phyloP scores from a whole-genome alignment of 208 protist species.

The Leishmania aethiopica region DNA sequence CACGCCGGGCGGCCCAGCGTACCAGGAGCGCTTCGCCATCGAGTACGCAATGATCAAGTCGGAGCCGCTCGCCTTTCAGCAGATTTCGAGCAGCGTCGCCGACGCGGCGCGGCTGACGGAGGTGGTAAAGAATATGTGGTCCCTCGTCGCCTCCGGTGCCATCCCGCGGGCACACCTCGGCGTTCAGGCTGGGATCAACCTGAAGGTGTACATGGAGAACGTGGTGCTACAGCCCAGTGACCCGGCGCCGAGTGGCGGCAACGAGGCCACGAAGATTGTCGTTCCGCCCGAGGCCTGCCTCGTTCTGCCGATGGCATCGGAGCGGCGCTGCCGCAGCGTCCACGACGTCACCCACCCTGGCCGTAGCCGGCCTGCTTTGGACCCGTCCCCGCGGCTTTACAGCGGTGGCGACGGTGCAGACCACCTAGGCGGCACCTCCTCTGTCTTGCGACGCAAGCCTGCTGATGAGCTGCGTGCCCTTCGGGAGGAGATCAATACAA shows the following conservation, averaged over 20 bases:
- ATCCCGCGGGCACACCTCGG: constrained; percentile 43
- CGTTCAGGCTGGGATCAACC: constrained; percentile 28
- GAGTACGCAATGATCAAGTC: constrained; percentile 56
- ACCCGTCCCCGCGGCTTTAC: not conserved
- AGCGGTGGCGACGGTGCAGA: not conserved
- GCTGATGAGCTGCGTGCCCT: constrained; percentile 58
- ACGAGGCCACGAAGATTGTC: constrained; percentile 25
- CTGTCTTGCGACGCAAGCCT: constrained; percentile 10
- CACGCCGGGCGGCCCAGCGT: constrained; percentile 16
- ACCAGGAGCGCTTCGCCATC: constrained; percentile 71
- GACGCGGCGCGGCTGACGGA: constrained; percentile 36
- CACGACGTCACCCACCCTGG: not conserved
- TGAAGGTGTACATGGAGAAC: constrained; percentile 63
- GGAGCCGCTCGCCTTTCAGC: constrained; percentile 51
- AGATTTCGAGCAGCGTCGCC: constrained; percentile 29
- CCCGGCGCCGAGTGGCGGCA: constrained; percentile 16
- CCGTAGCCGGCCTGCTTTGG: not conserved
- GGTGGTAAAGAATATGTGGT: constrained; percentile 64
- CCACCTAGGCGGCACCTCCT: not conserved
- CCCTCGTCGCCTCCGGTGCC: constrained; percentile 37
- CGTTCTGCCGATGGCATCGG: not conserved
- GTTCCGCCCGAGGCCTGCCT: constrained; percentile 35
- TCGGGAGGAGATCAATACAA: constrained; percentile 36
- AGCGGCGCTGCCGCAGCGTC: not conserved
- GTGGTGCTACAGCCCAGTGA: constrained; percentile 38